These are phyloP conservation scores for Mycena crocata DNA, from an alignment of 768 basidiomycete genomes.

Conservation along the genomic window DNA sequence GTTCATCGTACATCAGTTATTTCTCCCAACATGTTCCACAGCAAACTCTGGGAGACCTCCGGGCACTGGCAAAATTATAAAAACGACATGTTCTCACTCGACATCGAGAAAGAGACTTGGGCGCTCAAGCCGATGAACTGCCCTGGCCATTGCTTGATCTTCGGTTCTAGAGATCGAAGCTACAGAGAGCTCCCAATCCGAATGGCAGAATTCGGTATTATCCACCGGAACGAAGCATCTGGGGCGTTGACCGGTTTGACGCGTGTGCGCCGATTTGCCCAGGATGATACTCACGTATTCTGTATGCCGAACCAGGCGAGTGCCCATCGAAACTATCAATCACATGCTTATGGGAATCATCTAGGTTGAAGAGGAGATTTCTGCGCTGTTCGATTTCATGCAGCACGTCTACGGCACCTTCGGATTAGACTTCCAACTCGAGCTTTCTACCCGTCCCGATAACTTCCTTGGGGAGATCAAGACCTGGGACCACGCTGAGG, in stretches of 20 bases:
- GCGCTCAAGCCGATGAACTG: slow-evolving; percentile 99
- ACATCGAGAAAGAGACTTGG: slow-evolving; percentile 96
- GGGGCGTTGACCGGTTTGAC: slow-evolving; percentile 95
- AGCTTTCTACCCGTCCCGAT: slow-evolving; percentile 95
- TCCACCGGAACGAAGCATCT: slow-evolving; percentile 96
- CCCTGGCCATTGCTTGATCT: slow-evolving; percentile 96
- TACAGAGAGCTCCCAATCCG: slow-evolving; percentile 97
- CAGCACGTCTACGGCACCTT: slow-evolving; percentile 93
- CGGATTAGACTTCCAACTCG: slow-evolving; percentile 93
- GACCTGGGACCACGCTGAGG: slow-evolving; percentile 92
- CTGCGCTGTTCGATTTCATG: slow-evolving; percentile 93
- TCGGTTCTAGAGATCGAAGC: slow-evolving; percentile 91
- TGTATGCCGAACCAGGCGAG: slow-evolving; percentile 91
- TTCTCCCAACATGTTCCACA: slow-evolving; percentile 97
- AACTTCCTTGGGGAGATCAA: slow-evolving; percentile 91
- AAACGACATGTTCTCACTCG: slow-evolving; percentile 96
- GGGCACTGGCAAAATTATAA: slow-evolving; percentile 99
- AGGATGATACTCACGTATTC: slow-evolving; percentile 99
- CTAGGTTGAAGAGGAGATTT: slow-evolving; percentile 90
- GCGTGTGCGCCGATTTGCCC: slow-evolving; percentile 93
- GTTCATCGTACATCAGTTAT: slow-evolving; percentile 68
- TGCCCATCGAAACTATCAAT: background rate
- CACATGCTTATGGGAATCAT: background rate
- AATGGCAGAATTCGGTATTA: slow-evolving; percentile 98
- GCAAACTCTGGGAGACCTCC: slow-evolving; percentile 97